Evolutionary conservation across 2,329 filamentous ascomycete species (phyloP), one percentile per base, ranked within the genome.

Genomic region (Malbranchea zuffiana): DNA sequence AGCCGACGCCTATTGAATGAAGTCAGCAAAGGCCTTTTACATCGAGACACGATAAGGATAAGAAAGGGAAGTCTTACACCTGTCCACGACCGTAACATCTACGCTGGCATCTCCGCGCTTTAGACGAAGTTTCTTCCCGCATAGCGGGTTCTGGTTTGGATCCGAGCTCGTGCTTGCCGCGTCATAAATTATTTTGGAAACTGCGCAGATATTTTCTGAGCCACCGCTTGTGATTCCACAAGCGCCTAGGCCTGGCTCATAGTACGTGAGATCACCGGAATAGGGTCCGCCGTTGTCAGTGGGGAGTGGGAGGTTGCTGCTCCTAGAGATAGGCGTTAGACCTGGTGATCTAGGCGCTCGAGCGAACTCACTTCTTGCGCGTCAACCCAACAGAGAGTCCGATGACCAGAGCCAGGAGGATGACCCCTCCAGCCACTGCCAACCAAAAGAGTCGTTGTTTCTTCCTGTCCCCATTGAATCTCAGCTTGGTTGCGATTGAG

Each of bases 241-340:
- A 0, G 81, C 76, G 8, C 82, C 82, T 3, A 83, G 65, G 0
- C 57, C 72, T 0, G 79, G 72, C 12, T 64, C 61, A 55, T 81
- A 87, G 61, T 77, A 87, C 1, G 79, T 84, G 34, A 82, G 55
- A 33, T 82, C 77, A 35, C 78, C 80, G 3, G 61, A 68, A 48
- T 72, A 74, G 0, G 68, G 66, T 1, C 67, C 62, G 7, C 64
- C 62, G 38, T 69, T 47, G 26, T 50, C 65, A 16, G 59, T 61
- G 2, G 71, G 71, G 5, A 74, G 60, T 3, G 71, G 70, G 5
- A 74, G 58, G 44, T 69, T 67, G 6, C 30, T 40, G 26, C 32
- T 43, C 5, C 38, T 42, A 29, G 15, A 12, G 16, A 39, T 34
- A 13, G 6, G 15, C 16, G 19, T 11, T 25, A 11, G 23, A 29